Conservation (phyloP, 208 protist genomes). For the Porcisia deanei region DNA sequence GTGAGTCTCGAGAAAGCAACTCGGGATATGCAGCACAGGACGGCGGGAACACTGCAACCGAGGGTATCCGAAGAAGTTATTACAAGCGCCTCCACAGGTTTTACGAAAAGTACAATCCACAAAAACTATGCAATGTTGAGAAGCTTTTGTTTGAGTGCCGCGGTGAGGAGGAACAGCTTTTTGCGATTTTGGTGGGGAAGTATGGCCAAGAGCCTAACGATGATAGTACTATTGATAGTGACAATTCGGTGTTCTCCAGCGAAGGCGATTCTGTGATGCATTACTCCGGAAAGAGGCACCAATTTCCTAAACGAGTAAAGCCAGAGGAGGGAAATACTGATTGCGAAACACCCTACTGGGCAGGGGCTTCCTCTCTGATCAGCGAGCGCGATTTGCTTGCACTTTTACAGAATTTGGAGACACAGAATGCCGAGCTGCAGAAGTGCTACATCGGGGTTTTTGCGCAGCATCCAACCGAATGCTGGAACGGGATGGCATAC, state of each 20-base stretch:
- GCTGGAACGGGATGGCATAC: slow-evolving; percentile 82
- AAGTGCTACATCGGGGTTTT: slow-evolving; percentile 78
- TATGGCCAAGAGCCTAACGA: slow-evolving; percentile 66
- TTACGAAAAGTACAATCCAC: slow-evolving; percentile 77
- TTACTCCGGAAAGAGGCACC: slow-evolving; percentile 54
- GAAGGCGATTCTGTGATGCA: slow-evolving; percentile 55
- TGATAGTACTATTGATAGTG: slow-evolving; percentile 11
- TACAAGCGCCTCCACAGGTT: slow-evolving; percentile 60
- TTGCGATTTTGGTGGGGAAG: slow-evolving; percentile 72
- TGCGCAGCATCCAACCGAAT: slow-evolving; percentile 51
- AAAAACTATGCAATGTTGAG: slow-evolving; percentile 57
- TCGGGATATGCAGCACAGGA: slow-evolving; percentile 47
- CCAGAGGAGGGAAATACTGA: slow-evolving; percentile 74
- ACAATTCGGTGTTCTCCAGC: slow-evolving; percentile 43
- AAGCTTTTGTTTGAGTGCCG: slow-evolving; percentile 51
- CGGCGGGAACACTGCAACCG: slow-evolving; percentile 20
- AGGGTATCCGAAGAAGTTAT: slow-evolving; percentile 36
- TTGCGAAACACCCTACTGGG: slow-evolving; percentile 81
- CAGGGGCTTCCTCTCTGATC: slow-evolving; percentile 45
- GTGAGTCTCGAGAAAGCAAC: slow-evolving; percentile 55
- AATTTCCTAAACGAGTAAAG: slow-evolving; percentile 59
- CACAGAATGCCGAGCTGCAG: slow-evolving; percentile 63
- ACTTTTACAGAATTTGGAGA: slow-evolving; percentile 55
- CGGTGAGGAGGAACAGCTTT: slow-evolving; percentile 70
- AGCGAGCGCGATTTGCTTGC: slow-evolving; percentile 59